A percentile compares a stretch with the other conserved stretches of the same genome.
Evolutionary conservation across 2,329 filamentous ascomycete genomes (phyloP).

Genomic region (Ceratocystis ficicola): DNA sequence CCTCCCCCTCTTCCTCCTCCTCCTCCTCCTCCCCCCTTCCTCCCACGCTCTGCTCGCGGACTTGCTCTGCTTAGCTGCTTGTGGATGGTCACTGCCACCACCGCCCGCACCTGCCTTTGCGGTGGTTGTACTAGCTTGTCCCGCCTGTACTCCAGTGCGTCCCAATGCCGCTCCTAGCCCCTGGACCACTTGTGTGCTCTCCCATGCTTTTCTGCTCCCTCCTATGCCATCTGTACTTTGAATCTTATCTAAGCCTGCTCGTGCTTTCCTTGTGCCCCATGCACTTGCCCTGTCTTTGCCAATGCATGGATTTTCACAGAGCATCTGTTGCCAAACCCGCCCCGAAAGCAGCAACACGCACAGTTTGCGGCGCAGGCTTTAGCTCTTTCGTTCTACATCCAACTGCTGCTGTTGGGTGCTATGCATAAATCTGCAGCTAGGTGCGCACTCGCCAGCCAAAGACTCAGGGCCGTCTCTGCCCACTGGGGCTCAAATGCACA

Average conservation of each 20-base stretch:
- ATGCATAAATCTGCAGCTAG: not conserved
- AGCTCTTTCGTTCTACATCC: not conserved
- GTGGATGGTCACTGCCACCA: constrained; percentile 6
- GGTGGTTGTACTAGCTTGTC: not conserved
- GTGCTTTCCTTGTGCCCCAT: no score
- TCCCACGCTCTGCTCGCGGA: constrained; percentile 5
- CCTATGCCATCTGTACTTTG: no score
- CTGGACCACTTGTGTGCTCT: not conserved
- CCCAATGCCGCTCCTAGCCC: not conserved
- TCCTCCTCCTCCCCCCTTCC: not conserved
- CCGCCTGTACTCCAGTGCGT: no score
- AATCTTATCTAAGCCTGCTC: no score
- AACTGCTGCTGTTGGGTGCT: not conserved
- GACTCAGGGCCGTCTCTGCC: not conserved
- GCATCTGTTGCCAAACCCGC: no score
- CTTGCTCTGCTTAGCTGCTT: constrained; percentile 2
- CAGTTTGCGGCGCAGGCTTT: no score
- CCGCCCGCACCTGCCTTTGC: constrained; percentile 1
- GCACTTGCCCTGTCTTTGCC: no score
- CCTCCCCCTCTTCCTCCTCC: not conserved
- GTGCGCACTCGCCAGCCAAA: not conserved
- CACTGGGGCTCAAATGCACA: not conserved
- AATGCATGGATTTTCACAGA: no score
- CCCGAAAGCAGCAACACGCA: no score
- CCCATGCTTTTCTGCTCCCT: not conserved